Evolutionary conservation across 495 filamentous ascomycete species (phyloP), one percentile per base, ranked within the genome.

Genomic region (Penicillium desertorum): DNA sequence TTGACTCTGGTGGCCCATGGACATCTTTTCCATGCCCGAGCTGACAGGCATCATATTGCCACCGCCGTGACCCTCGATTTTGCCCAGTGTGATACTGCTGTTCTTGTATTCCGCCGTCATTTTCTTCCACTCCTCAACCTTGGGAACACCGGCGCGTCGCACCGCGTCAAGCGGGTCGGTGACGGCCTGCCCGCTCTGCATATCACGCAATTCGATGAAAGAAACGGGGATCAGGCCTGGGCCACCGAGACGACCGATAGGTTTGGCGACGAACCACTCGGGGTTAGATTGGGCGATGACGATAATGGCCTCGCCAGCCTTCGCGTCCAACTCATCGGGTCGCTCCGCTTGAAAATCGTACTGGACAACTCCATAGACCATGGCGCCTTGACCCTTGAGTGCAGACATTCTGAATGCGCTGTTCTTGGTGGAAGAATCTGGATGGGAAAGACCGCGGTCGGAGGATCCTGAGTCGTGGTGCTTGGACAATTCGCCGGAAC

Each of bases 31-130:
- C 85, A 92, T 89, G 54, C 83, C 83, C 48, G 88, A 83, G 57
- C 87, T 83, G 46, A 88, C 64, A 0, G 80, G 73, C 55, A 82
- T 78, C 60, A 75, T 64, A 22, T 65, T 60, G 59, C 70, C 52
- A 57, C 64, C 51, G 60, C 73, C 48, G 56, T 62, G 62, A 19
- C 70, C 80, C 60, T 96, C 91, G 48, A 98, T 89, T 66, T 92
- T 93, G 58, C 94, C 94, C 29, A 98, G 79, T 5, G 90, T 90
- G 68, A 98, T 98, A 72, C 93, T 97, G 72, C 91, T 96, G 69
- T 98, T 96, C 80, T 98, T 98, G 76, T 98, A 98, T 47, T 97
- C 92, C 22, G 91, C 92, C 10, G 94, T 94, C 91, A 97, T 96
- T 77, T 95, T 96, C 81, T 98, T 98, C 94, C 94, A 98, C 65